A percentile compares a stretch with the other conserved stretches of the same genome.
These are phyloP conservation scores for Pseudogymnoascus sp. DNA, from an alignment of 2,329 filamentous ascomycete species.

Conservation along the genomic window DNA sequence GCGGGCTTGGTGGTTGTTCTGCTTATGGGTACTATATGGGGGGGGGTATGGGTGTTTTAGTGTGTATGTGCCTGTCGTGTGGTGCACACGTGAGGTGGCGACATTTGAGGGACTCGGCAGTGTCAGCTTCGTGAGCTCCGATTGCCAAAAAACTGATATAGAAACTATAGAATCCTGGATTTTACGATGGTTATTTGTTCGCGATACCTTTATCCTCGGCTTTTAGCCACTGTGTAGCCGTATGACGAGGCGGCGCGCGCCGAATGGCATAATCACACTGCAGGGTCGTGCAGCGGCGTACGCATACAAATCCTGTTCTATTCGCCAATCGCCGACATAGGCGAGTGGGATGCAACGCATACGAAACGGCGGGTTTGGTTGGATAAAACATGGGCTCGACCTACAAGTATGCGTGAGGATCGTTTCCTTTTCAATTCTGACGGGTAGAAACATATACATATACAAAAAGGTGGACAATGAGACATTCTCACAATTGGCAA, in stretches of 20 bases:
- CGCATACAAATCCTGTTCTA: neutral
- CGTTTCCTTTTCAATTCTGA: neutral
- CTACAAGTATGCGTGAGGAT: neutral
- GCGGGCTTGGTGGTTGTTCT: neutral
- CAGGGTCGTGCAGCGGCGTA: neutral
- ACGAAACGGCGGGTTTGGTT: neutral
- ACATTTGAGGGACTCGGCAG: neutral
- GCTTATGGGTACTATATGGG: neutral
- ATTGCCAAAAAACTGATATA: too few relatives aligned
- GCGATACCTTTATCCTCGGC: neutral
- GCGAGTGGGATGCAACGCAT: neutral
- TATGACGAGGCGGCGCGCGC: slow-evolving; percentile 4
- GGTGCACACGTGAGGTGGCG: slow-evolving; percentile 4
- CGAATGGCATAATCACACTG: slow-evolving; percentile 5
- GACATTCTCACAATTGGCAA: neutral
- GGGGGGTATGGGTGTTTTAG: neutral
- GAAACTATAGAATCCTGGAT: neutral
- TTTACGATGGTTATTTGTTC: neutral
- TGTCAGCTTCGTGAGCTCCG: too few relatives aligned
- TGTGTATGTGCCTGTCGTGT: neutral
- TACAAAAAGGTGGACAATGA: neutral
- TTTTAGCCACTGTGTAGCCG: neutral
- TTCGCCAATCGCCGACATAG: neutral
- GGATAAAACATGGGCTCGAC: neutral
- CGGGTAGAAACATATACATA: neutral